Percentiles rank a stretch among this genome's conserved stretches.
These are phyloP conservation scores for Anastatica hierochuntica DNA, from an alignment of 345 rosid genomes.

Conservation along the genomic window DNA sequence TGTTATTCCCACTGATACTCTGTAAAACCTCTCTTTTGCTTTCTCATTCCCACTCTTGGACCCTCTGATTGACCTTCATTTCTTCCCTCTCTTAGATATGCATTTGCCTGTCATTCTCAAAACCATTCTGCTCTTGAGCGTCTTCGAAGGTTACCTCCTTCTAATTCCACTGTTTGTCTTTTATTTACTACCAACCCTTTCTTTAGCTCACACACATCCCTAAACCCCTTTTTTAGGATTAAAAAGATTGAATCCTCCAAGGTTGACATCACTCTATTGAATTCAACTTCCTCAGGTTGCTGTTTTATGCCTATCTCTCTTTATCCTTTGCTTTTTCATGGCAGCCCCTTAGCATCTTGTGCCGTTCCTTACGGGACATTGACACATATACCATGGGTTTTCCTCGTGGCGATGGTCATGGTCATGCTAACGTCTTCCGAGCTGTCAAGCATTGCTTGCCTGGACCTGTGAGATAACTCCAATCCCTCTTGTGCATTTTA, in stretches of 20 bases:
- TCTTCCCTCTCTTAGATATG: conserved; percentile 39
- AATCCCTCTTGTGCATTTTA: conserved; percentile 12
- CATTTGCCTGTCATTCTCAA: conserved; percentile 61
- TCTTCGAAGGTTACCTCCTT: conserved; percentile 54
- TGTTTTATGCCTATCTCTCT: neutral
- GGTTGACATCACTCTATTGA: conserved; percentile 22
- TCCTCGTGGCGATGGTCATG: conserved; percentile 78
- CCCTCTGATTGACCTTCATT: neutral
- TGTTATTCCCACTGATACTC: conserved; percentile 84
- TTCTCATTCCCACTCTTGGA: neutral
- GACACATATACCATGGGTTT: conserved; percentile 74
- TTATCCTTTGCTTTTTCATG: conserved; percentile 9
- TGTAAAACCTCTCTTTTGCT: conserved; percentile 28
- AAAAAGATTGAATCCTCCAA: conserved; percentile 72
- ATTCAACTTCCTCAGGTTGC: no score
- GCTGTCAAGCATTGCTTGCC: conserved; percentile 90
- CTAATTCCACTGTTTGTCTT: no score
- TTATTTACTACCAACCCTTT: neutral
- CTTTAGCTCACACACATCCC: no score
- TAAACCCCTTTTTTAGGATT: conserved; percentile 39
- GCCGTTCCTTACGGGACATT: conserved; percentile 70
- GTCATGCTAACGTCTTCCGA: conserved; percentile 84
- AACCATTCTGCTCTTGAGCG: conserved; percentile 77
- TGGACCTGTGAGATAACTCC: conserved; percentile 68
- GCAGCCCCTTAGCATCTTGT: conserved; percentile 95